Base-by-base conservation (phyloP, 495 filamentous ascomycete species). In the Paragyromitra xinjiangensis region DNA sequence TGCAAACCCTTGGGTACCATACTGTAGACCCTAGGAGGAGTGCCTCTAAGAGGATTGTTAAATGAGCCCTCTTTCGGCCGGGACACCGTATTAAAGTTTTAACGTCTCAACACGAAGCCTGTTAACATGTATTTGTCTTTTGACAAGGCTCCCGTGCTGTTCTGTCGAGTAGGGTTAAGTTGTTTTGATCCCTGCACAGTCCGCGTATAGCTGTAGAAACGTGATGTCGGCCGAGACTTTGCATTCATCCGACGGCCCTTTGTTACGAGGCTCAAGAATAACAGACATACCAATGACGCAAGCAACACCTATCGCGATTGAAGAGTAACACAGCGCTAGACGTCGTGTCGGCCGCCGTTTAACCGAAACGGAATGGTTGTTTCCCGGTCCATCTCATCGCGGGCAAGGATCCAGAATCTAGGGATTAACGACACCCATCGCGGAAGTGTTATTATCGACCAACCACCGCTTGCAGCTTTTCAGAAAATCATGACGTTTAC, bases 401-500 rank as follows among this genome's bases (percentile, higher is more conserved):
- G 26, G 26, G 9, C 59, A 9, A 62, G 40, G 68, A 62, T 71
- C 68, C 6, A 14, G 68, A 40, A 48, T 29, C 42, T 62, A 42
- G 56, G 68, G 68, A 71, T 39, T 71, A 62, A 19, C 9, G 39
- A 9, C 56, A 71, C 56, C 24, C 40, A 62, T 71, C 68, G 67
- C 11, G 29, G 29, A 34, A 34, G 29, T 34, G 29, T 3, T 34
- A 34, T 34, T 69, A 61, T 69, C 67, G 45, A 48, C 29, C 14
- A 26, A 37, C 56, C 61, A 12, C 24, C 24, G 9, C 19, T 34
- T 40, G 50, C 26, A 44, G 24, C 22, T 24, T 2, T 40, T 39
- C 4, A 45, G 29, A 61, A 51, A 50, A 34, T 53, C 39, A 62
- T 71, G 69, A 71, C 69, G 69, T 71, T 71, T 63, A 50, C n/a